These are phyloP conservation scores for Raddia distichophylla DNA, from an alignment of 176 grass and related monocot species.

Conservation along the genomic window DNA sequence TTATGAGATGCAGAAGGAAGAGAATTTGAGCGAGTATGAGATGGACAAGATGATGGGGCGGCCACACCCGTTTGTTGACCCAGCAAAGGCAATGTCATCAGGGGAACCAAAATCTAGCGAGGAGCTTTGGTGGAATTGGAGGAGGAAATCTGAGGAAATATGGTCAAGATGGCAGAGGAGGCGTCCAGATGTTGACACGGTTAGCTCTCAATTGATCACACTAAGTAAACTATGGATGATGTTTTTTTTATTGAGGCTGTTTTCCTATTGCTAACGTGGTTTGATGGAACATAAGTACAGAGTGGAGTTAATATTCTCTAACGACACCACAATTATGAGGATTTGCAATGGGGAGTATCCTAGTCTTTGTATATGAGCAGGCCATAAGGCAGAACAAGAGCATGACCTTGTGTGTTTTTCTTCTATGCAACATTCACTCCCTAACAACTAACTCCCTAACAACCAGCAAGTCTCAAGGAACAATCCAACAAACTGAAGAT, in stretches of 20 bases:
- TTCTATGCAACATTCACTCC: background rate
- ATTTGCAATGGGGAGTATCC: background rate
- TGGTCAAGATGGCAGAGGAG: constrained; percentile 95
- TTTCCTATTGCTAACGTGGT: constrained; percentile 8
- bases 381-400: background rate
- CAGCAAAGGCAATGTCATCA: constrained; percentile 58
- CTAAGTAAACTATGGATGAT: background rate
- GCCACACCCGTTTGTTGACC: constrained; percentile 83
- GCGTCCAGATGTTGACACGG: constrained; percentile 83
- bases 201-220: constrained; percentile 41
- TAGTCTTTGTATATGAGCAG: constrained; percentile 13
- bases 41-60: constrained; percentile 76
- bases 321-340: background rate
- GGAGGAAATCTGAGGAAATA: constrained; percentile 72
- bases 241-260: constrained; percentile 1
- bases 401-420: constrained; percentile 12
- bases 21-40: constrained; percentile 71
- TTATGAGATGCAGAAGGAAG: constrained; percentile 72
- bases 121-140: constrained; percentile 99
- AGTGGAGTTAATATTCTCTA: background rate
- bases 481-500: no score
- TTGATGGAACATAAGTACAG: constrained; percentile 22
- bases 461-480: no score
- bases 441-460: no score
- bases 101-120: constrained; percentile 72